Base-by-base conservation (phyloP, 495 filamentous ascomycete species). In the Hypomontagnella submonticulosa region DNA sequence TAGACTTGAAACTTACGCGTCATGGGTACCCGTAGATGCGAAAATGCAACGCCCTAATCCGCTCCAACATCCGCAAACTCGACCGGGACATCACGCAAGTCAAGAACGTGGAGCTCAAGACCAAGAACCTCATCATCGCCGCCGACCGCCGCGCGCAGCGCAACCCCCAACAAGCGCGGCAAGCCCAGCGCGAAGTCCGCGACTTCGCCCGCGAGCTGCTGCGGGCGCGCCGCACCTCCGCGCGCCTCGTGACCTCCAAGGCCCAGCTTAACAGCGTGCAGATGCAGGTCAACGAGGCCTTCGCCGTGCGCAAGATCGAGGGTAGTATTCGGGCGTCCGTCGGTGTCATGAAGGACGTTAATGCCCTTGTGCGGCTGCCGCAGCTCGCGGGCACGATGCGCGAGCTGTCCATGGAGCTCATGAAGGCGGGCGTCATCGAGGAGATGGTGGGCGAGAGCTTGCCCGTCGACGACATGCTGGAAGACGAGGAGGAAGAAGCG, bases 261-360 rank as follows among this genome's bases (percentile, higher is more conserved):
- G 96, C 95, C 4, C 95, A 97, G 79, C 85, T 99, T 13, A 88
- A 90, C 77, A 92, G 89, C 73, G 96, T 99, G 55, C 88, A 93
- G 69, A 97, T 97, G 96, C 96, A 98, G 77, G 96, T 99, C 63
- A 92, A 91, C 71, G 94, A 98, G 78, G 94, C 96, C 1, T 99
- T 98, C 72, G 91, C 92, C 4, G 88, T 97, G 71, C 88, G 93
- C 64, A 97, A 96, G 82, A 97, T 98, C 67, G 94, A 97, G 81
- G 96, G 96, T 40, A 92, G 87, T 73, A 91, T 99, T 65, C 83
- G 87, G 53, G 91, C 90, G 47, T 89, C 85, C 57, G 94, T 94
- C 10, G 90, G 90, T 13, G 93, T 99, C 64, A 97, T 99, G 95
- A 92, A 92, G 76, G 93, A 98, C 75, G 93, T 99, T 46, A 99